Evolutionary conservation across 1,284 basidiomycete species (phyloP), one percentile per base, ranked within the genome.

Genomic region (Ustilago shanxiensis): DNA sequence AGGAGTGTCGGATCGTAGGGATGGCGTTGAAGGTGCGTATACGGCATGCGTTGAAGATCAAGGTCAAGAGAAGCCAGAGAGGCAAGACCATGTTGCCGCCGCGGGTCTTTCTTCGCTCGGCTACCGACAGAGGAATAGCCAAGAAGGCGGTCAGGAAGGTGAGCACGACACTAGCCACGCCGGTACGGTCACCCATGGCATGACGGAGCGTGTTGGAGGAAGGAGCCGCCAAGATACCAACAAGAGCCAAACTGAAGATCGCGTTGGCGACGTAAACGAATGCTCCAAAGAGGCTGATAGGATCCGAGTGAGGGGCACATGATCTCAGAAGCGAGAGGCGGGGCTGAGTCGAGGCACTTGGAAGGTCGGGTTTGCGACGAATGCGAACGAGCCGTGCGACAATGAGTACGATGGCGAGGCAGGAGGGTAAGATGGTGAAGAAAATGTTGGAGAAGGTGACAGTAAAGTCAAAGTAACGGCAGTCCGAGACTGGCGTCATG

Each of bases 401-500:
- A n/a, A 69, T 58, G 8, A 60, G 53, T 9, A 72, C 31, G 33
- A 81, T 57, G 47, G 75, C 70, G 18, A 73, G 22, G 37, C 58
- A 56, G 2, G 79, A 69, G 8, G 79, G 77, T 20, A 77, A 33
- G 24, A 74, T 63, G 45, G 55, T 60, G 24, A 81, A 60, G 55
- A 79, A 56, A 56, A 47, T 31, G 61, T 81, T 81, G 31, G 70
- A 71, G 60, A 81, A 81, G 35, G 69, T 62, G 44, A 79, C 39
- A n/a, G 79, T 81, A 20, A 81, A 81, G 60, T 81, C 79, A 41
- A 81, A 81, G 58, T 68, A 75, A 31, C 79, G 77, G 56, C 79
- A 81, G 33, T 63, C 50, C 16, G 78, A 80, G 24, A 65, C 60
- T 3, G 79, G 78, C n/a, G 78, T 79, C 18, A 78, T 72, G 58